Evolutionary conservation across 257 asterid species (phyloP).

Genomic region (Capsicum baccatum): DNA sequence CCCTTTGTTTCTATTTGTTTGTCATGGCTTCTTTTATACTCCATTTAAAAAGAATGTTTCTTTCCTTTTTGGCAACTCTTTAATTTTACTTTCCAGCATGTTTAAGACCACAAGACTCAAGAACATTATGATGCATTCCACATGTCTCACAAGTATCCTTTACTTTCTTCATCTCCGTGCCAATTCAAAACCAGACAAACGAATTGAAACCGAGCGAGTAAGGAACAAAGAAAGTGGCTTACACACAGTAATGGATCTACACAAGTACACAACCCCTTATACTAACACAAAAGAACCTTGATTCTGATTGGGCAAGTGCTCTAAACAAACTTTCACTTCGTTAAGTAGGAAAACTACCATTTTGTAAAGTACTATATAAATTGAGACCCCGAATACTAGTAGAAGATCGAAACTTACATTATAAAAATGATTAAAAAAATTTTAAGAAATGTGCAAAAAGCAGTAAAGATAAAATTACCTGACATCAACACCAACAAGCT

Average conservation of each 20-base stretch:
- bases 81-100: no score
- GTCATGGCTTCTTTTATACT: no score
- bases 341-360: neutral
- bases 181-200: no score
- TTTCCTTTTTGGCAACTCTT: no score
- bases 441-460: neutral
- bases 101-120: no score
- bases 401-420: neutral
- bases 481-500: slow-evolving; percentile 88
- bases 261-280: no score
- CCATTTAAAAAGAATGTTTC: no score
- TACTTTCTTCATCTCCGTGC: no score
- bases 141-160: no score
- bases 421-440: neutral
- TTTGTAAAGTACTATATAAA: neutral
- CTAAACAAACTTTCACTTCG: neutral
- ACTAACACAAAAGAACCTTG: neutral
- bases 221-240: neutral
- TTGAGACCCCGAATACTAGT: neutral
- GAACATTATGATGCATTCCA: no score
- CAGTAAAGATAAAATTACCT: slow-evolving; percentile 52
- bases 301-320: slow-evolving; percentile 4
- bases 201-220: neutral
- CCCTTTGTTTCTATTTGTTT: no score
- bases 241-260: neutral